Conservation (phyloP, 768 basidiomycete species). For the Kwoniella pini region DNA sequence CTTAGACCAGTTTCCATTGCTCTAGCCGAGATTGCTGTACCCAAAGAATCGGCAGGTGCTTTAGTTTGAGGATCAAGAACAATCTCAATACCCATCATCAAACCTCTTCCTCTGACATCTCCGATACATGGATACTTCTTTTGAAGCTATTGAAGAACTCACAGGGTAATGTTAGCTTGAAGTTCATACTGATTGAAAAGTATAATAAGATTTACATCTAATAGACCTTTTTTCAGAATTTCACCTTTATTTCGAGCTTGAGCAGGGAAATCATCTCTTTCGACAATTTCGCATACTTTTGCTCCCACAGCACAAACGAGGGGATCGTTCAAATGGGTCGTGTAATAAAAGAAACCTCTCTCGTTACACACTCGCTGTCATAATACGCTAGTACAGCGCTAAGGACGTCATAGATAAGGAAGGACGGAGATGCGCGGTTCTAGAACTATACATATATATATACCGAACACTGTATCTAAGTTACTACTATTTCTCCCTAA, state of each 20-base stretch:
- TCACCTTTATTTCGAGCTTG: constrained; percentile 15
- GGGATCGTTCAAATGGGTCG: constrained; percentile 40
- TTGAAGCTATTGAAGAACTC: constrained; percentile 19
- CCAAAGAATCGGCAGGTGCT: constrained; percentile 8
- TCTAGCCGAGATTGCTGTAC: constrained; percentile 21
- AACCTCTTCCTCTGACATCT: constrained; percentile 34
- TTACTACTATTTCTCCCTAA: no score
- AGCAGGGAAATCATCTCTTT: constrained; percentile 15
- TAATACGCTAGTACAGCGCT: no score
- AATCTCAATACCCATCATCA: constrained; percentile 35
- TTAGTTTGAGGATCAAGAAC: constrained; percentile 10
- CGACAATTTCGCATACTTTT: constrained; percentile 30
- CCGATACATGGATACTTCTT: constrained; percentile 32
- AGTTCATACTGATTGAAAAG: no score
- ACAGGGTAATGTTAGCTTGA: background rate
- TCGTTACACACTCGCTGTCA: constrained; percentile 9
- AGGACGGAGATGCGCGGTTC: no score
- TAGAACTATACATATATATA: no score
- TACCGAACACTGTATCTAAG: no score
- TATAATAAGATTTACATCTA: constrained; percentile 17
- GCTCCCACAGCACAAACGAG: constrained; percentile 27
- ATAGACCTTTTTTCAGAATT: constrained; percentile 14
- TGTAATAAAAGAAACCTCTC: constrained; percentile 38
- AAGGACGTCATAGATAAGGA: no score
- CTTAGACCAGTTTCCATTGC: constrained; percentile 26